Evolutionary conservation across 2,329 filamentous ascomycete genomes (phyloP).

Genomic region (Thyridium curvatum): DNA sequence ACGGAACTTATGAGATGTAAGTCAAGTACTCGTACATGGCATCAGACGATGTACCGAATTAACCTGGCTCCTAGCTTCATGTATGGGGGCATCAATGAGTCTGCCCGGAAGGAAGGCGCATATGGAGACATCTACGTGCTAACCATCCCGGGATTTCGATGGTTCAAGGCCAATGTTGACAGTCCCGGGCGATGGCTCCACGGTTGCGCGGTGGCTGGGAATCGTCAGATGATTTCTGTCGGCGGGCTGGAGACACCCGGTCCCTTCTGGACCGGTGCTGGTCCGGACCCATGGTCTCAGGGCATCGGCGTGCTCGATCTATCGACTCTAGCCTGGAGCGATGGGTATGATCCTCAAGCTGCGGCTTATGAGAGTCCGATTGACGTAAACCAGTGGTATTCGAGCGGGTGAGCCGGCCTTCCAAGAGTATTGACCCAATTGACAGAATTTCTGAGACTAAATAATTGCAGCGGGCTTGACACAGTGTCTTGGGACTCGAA

Average conservation of each 20-base stretch:
- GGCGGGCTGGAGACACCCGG: conserved; percentile 18
- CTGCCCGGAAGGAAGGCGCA: conserved; percentile 10
- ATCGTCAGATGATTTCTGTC: conserved; percentile 30
- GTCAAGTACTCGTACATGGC: too few species aligned
- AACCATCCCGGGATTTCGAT: conserved; percentile 29
- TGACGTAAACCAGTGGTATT: conserved; percentile 26
- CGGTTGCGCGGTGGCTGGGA: conserved; percentile 21
- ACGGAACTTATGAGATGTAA: conserved; percentile 25
- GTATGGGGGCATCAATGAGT: conserved; percentile 21
- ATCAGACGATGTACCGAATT: too few species aligned
- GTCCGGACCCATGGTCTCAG: conserved; percentile 24
- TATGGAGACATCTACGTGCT: conserved; percentile 26
- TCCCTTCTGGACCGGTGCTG: conserved; percentile 12
- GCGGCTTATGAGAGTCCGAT: conserved; percentile 23
- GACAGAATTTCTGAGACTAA: too few species aligned
- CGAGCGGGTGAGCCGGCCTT: neutral
- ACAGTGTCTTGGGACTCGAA: too few species aligned
- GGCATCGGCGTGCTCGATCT: conserved; percentile 33
- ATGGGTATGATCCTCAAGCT: conserved; percentile 25
- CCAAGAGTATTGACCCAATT: too few species aligned
- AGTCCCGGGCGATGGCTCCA: conserved; percentile 17
- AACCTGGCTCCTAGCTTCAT: conserved; percentile 15
- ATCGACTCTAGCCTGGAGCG: conserved; percentile 24
- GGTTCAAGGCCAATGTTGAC: conserved; percentile 21
- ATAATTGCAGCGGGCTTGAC: too few species aligned